Base-by-base conservation (phyloP, 2,329 filamentous ascomycete genomes). In the Aurifilum marmelostoma region DNA sequence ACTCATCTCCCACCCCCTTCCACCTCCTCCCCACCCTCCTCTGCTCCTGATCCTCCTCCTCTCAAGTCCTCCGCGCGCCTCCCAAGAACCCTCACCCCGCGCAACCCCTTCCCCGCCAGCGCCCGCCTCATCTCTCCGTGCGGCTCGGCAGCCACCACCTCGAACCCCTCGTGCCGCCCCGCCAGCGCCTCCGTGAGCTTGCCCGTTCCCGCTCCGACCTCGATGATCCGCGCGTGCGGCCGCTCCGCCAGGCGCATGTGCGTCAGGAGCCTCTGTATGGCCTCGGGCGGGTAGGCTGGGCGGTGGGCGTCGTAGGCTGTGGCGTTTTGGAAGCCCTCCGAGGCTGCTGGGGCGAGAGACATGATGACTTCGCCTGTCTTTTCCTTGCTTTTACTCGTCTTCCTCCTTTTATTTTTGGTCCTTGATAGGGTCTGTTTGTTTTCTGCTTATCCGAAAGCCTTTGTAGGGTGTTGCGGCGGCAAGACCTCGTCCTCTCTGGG, bases 291-390 rank as follows among this genome's bases (percentile, higher is more conserved):
- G 77, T 93, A 93, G 0, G 88, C 87, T 1, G 92, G 91, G 18
- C 91, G 86, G 76, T 93, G 83, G 52, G 84, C 78, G 75, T 93
- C 90, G 77, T 94, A 93, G 29, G 83, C 81, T 2, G 82, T 76
- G 24, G 89, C 90, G 72, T 92, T 83, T 71, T 85, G 80, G 77
- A 93, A 93, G 67, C 90, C 90, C 65, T 90, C 83, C 7, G 77
- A 74, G 60, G 82, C 82, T 4, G 71, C 75, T 11, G 70, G 59
- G 29, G 75, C 72, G 61, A 78, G 73, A 21, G 66, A 69, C 69
- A 68, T 71, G 1, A 7, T 43, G 24, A 54, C n/a, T 5, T 2
- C n/a, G 11, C 5, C 2, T n/a, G 1, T 47, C 9, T 16, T 21
- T 21, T 47, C 2, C 18, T 47, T 21, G 16, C 8, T 21, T 3